phyloP scores from a whole-genome alignment of 257 asterid genomes.

The Solanum infundibuliforme region DNA sequence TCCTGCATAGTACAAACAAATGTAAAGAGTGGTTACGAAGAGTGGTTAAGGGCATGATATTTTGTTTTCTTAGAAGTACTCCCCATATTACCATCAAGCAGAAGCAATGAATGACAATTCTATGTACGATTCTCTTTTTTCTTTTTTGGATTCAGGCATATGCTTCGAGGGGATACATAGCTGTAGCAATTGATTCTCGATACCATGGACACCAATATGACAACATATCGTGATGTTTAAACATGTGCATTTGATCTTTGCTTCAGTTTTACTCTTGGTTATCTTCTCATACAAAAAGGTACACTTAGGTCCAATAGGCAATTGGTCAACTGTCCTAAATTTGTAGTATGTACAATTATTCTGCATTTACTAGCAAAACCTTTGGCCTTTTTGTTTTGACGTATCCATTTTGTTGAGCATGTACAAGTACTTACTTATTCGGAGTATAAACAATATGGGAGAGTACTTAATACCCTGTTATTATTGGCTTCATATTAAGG shows the following conservation, averaged over 20 bases:
- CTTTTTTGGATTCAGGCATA: conserved; percentile 50
- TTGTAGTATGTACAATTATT: neutral
- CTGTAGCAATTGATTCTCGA: conserved; percentile 88
- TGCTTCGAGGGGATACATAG: conserved; percentile 80
- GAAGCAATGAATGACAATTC: too few relatives aligned
- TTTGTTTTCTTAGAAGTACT: too few relatives aligned
- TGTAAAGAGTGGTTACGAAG: too few relatives aligned
- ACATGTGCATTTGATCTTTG: conserved; percentile 1
- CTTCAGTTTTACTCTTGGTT: neutral
- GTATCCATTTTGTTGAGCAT: neutral
- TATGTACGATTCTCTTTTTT: neutral
- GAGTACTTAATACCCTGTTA: neutral
- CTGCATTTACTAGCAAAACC: neutral
- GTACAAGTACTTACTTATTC: neutral
- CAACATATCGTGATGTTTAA: conserved; percentile 74
- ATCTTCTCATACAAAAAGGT: neutral
- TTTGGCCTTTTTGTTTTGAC: neutral
- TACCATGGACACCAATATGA: conserved; percentile 64
- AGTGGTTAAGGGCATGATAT: too few relatives aligned
- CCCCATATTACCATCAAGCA: too few relatives aligned
- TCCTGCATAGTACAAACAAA: too few relatives aligned
- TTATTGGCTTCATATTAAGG: neutral
- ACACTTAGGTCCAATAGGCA: neutral
- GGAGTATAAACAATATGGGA: neutral
- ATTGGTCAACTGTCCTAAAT: neutral